Base-by-base conservation (phyloP, 306 rosid species). In the Vigna radiata region DNA sequence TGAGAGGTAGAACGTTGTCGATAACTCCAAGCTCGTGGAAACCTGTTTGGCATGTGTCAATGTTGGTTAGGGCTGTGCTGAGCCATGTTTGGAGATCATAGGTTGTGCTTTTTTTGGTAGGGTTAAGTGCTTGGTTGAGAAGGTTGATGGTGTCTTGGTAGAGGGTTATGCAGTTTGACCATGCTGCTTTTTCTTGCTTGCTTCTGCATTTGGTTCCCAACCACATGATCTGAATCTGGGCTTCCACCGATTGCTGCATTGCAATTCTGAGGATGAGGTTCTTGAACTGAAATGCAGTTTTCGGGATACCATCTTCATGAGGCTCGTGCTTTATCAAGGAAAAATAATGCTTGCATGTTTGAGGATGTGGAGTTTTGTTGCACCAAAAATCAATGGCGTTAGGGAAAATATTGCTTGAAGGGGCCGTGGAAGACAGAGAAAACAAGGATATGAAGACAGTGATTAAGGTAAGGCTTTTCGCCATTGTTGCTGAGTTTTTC, bases 71-170 rank as follows among this genome's bases (percentile, higher is more conserved):
- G 21, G 89, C 81, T 1, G 86, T 47, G 75, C 89, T 89, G 14
- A 89, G 87, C 93, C 90, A 89, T 15, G 93, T 86, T 31, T 86
- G 90, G 29, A 75, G 56, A 37, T 89, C 91, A 14, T 75, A 69
- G 9, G 48, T 75, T 18, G 85, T 80, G 71, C 67, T 49, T 1
- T 76, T 80, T 3, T 60, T 16, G 52, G 82, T 14, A 2, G 88
- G 66, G 63, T 82, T 75, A 1, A 82, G 56, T 23, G 91, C 86
- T 41, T 86, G 60, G 89, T 87, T 86, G 77, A 90, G 91, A 16
- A 81, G 72, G 29, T 39, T 1, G 63, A 86, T 83, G 87, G 84
- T 76, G 66, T 86, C 82, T 36, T 86, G 49, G 52, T 87, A 90
- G 29, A 90, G 90, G 60, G 33, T 47, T 31, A 86, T 16, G 41